Base-by-base conservation (phyloP, 495 filamentous ascomycete species). In the Usnea hakonensis region DNA sequence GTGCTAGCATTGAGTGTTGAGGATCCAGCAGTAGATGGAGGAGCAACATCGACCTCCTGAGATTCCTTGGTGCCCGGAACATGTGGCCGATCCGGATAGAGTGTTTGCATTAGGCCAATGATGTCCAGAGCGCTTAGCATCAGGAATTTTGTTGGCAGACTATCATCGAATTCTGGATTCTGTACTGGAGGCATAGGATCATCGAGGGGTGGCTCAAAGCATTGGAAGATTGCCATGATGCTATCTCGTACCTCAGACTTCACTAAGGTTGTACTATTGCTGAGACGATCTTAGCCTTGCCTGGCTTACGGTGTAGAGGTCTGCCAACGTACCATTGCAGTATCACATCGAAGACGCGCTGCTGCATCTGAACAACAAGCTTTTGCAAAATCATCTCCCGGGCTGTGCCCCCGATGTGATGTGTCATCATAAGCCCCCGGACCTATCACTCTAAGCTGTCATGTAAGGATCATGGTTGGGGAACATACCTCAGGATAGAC, bases 391-490 rank as follows among this genome's bases (percentile, higher is more conserved):
- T 88, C 71, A 88, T 90, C 68, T 95, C 86, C 56, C 94, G 83
- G 28, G 90, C 91, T 74, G 91, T 89, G 69, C 95, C 90, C 33
- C 86, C 88, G 66, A 98, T 90, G 73, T 96, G 89, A 69, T 95
- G 89, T 64, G 94, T 90, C 63, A 88, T 81, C 80, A 97, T 85
- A 73, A 97, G 87, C 55, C 90, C 91, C 62, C 91, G 87, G 33
- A 83, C 86, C 88, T 62, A 11, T 52, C n/a, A 21, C 26, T 36
- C 23, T 26, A 14, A 36, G 41, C 35, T 35, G 4, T n/a, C 30
- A 10, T 23, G 5, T 38, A 58, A 48, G 17, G 33, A 36, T 55
- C 43, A 41, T 37, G 21, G 17, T 38, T 57, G 48, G 32, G 26
- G 48, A 43, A 70, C 79, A 68, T 83, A 85, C 89, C 83, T 98